These are phyloP conservation scores for Vitis labrusca DNA, from an alignment of 164 flowering plant species.

Conservation along the genomic window DNA sequence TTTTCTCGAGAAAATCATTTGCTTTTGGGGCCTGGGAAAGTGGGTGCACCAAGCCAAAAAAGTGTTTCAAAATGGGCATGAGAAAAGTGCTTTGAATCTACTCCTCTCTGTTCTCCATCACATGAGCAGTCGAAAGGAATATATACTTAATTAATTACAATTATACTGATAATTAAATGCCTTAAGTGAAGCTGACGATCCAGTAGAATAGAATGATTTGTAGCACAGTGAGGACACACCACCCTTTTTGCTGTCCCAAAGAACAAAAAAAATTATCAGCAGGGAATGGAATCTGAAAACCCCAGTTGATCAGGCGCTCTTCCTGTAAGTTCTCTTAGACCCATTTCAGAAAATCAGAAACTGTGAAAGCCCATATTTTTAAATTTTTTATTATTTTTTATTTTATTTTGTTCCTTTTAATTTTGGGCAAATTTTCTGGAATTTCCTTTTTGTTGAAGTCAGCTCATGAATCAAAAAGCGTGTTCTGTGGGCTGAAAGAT, in stretches of 20 bases:
- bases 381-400: no score
- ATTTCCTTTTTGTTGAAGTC: background rate
- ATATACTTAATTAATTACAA: background rate
- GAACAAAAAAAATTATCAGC: background rate
- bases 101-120: background rate
- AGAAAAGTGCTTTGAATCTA: conserved; percentile 1
- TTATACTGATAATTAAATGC: background rate
- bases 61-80: background rate
- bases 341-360: conserved; percentile 11
- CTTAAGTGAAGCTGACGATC: background rate
- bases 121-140: background rate
- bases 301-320: conserved; percentile 23
- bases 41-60: background rate
- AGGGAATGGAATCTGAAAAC: conserved; percentile 1
- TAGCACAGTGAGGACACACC: no score
- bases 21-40: background rate
- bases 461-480: background rate
- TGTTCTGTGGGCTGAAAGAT: background rate
- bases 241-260: no score
- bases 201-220: background rate
- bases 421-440: background rate
- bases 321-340: conserved; percentile 21
- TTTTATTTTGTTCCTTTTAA: background rate
- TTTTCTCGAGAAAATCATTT: background rate
- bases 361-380: conserved; percentile 13